Conservation (phyloP, 306 rosid species). For the Cicer cuneatum region DNA sequence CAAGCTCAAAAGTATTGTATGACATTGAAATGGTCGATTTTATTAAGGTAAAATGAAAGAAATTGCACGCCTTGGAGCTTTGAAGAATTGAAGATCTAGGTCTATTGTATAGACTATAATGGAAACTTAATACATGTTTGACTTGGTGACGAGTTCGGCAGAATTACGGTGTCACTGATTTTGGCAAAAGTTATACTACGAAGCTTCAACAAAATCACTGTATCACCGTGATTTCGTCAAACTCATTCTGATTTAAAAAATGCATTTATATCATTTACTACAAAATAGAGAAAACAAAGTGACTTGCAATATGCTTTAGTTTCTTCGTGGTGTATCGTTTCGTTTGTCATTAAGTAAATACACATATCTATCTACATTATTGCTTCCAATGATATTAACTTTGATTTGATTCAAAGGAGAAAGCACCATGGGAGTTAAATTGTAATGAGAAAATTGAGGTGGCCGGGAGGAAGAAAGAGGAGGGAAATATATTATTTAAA, state of each 20-base stretch:
- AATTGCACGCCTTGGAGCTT: background rate
- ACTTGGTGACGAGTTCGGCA: too few species aligned
- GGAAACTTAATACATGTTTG: background rate
- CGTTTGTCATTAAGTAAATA: slow-evolving; percentile 6
- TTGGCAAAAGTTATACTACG: too few species aligned
- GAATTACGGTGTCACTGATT: too few species aligned
- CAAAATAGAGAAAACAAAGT: slow-evolving; percentile 34
- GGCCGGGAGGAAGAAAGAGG: slow-evolving; percentile 73
- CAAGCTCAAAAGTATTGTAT: slow-evolving; percentile 57
- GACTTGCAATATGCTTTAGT: slow-evolving; percentile 35
- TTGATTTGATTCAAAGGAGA: slow-evolving; percentile 58
- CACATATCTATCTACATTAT: background rate
- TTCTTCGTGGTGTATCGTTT: slow-evolving; percentile 24
- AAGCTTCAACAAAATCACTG: too few species aligned
- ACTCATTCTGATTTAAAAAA: too few species aligned
- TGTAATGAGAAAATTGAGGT: slow-evolving; percentile 64
- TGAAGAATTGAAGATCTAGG: slow-evolving; percentile 1
- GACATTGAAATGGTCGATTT: slow-evolving; percentile 64
- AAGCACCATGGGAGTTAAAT: slow-evolving; percentile 69
- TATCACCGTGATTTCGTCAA: too few species aligned
- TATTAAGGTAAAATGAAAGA: slow-evolving; percentile 54
- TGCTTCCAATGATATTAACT: slow-evolving; percentile 28
- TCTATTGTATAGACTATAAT: background rate
- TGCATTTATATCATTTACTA: slow-evolving; percentile 13
- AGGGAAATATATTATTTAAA: slow-evolving; percentile 67